A percentile compares a stretch with the other conserved stretches of the same genome.
Evolutionary conservation across 495 filamentous ascomycete species (phyloP).

Genomic region (Letharia columbiana): DNA sequence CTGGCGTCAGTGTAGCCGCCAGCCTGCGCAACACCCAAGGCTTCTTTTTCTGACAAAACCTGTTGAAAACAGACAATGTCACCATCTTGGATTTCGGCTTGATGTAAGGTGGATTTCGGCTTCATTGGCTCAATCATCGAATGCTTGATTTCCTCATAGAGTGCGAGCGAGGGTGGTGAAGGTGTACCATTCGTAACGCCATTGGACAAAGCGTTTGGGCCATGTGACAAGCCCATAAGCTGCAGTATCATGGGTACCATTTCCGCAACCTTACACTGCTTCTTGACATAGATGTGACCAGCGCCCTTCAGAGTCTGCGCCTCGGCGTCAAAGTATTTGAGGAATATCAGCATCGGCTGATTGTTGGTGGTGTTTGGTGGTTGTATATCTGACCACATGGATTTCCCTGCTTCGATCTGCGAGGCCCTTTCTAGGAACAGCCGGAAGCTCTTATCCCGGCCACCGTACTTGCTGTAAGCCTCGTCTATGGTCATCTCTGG

Average conservation of each 20-base stretch:
- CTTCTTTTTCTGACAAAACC: slow-evolving; percentile 52
- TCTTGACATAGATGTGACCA: slow-evolving; percentile 76
- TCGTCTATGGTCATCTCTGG: slow-evolving; percentile 76
- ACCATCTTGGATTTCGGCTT: slow-evolving; percentile 92
- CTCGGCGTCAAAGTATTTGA: slow-evolving; percentile 82
- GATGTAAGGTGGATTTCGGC: slow-evolving; percentile 73
- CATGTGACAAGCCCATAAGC: slow-evolving; percentile 76
- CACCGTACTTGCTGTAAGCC: slow-evolving; percentile 57
- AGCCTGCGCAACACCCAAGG: slow-evolving; percentile 30
- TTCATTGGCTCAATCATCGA: slow-evolving; percentile 95
- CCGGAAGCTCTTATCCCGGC: slow-evolving; percentile 63
- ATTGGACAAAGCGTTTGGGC: slow-evolving; percentile 30
- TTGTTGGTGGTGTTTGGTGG: slow-evolving; percentile 38
- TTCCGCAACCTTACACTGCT: slow-evolving; percentile 78
- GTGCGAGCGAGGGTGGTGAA: slow-evolving; percentile 30
- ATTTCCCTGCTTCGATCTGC: slow-evolving; percentile 54
- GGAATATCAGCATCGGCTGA: slow-evolving; percentile 69
- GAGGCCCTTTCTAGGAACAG: slow-evolving; percentile 78
- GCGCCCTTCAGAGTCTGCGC: slow-evolving; percentile 65
- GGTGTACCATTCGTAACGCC: slow-evolving; percentile 20
- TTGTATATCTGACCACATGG: slow-evolving; percentile 54
- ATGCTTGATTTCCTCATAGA: slow-evolving; percentile 98
- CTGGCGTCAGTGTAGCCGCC: slow-evolving; percentile 56
- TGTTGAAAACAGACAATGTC: slow-evolving; percentile 95
- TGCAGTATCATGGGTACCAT: slow-evolving; percentile 70